Evolutionary conservation across 2,329 filamentous ascomycete species (phyloP).

Genomic region (Microdochium bolleyi): DNA sequence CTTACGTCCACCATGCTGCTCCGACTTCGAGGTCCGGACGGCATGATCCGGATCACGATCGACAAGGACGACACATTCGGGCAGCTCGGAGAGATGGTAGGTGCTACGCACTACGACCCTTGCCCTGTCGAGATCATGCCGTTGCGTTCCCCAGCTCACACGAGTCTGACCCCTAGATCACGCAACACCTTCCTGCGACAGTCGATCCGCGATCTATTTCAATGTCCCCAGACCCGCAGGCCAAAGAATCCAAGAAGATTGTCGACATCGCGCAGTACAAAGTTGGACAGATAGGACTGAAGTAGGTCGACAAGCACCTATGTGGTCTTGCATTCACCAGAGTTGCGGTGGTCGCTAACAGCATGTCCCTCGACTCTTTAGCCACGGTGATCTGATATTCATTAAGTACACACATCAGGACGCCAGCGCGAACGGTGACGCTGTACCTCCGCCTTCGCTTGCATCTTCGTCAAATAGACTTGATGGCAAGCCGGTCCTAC

Average conservation of each 20-base stretch:
- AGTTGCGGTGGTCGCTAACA: slow-evolving; percentile 10
- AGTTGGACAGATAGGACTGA: slow-evolving; percentile 51
- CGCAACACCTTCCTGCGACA: slow-evolving; percentile 51
- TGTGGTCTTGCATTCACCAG: not conserved
- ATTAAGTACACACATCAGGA: slow-evolving; percentile 64
- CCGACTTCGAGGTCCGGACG: slow-evolving; percentile 83
- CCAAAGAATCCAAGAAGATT: slow-evolving; percentile 50
- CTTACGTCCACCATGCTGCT: slow-evolving; percentile 58
- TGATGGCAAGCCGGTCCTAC: slow-evolving; percentile 68
- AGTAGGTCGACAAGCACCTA: too few relatives aligned
- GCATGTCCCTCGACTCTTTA: slow-evolving; percentile 26
- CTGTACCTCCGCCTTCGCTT: slow-evolving; percentile 26
- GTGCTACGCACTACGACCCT: slow-evolving; percentile 1
- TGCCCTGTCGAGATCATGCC: not conserved
- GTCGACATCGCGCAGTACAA: slow-evolving; percentile 47
- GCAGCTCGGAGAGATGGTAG: slow-evolving; percentile 46
- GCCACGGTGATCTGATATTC: slow-evolving; percentile 88
- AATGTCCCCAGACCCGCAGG: slow-evolving; percentile 53
- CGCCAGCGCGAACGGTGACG: slow-evolving; percentile 25
- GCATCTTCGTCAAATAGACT: slow-evolving; percentile 54
- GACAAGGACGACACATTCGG: slow-evolving; percentile 67
- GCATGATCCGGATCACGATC: slow-evolving; percentile 79
- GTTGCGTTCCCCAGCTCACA: not conserved
- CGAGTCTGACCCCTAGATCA: slow-evolving; percentile 33
- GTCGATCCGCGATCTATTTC: slow-evolving; percentile 52